Percentiles rank a stretch among this genome's conserved stretches.
Conservation (phyloP, 352 stramenopile species). For the Phytopythium delawarense region DNA sequence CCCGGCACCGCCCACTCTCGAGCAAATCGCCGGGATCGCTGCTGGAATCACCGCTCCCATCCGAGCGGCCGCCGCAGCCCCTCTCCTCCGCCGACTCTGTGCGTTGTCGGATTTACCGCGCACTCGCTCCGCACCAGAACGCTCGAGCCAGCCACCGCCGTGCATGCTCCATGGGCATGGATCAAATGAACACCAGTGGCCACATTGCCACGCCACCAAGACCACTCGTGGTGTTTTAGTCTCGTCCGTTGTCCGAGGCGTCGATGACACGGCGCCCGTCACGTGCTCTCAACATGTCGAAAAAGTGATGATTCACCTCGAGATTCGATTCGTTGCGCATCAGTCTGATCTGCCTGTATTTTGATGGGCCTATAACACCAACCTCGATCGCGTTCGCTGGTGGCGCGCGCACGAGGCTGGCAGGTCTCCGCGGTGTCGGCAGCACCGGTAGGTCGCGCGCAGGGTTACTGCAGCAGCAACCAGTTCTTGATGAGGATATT, state of each 20-base stretch:
- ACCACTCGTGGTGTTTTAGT: not conserved
- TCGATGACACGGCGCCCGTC: not conserved
- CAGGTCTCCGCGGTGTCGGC: no score
- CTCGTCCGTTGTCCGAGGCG: not conserved
- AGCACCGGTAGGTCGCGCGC: no score
- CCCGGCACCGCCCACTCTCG: not conserved
- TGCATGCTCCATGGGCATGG: not conserved
- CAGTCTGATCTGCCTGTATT: no score
- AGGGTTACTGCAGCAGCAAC: no score
- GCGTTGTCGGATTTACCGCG: not conserved
- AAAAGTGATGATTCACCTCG: not conserved
- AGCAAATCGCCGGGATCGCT: slow-evolving; percentile 6
- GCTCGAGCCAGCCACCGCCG: not conserved
- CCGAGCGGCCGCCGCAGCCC: not conserved
- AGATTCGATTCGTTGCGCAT: not conserved
- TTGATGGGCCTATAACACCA: no score
- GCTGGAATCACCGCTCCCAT: not conserved
- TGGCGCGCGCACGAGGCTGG: no score
- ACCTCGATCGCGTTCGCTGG: no score
- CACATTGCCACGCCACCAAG: not conserved
- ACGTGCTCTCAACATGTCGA: not conserved
- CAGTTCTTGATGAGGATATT: no score
- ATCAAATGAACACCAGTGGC: not conserved
- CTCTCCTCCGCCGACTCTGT: not conserved
- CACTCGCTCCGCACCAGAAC: not conserved